Conservation (phyloP, 2,329 filamentous ascomycete species). For the Xylariaceae sp. region DNA sequence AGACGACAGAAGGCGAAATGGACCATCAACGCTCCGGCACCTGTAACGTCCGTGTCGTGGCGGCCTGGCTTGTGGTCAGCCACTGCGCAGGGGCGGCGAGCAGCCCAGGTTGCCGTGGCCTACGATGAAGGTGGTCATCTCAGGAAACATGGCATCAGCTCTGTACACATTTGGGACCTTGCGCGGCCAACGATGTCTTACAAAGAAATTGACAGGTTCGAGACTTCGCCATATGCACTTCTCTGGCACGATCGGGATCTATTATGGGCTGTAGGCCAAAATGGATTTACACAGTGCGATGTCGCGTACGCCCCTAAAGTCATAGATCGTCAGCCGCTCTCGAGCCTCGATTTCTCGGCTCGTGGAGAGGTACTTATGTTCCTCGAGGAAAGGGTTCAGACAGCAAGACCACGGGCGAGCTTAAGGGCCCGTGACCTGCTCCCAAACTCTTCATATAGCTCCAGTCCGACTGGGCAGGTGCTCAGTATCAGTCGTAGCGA, state of each 20-base stretch:
- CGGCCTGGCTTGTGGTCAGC: slow-evolving; percentile 70
- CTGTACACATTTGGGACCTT: slow-evolving; percentile 72
- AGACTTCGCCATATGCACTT: slow-evolving; percentile 61
- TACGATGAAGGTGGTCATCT: slow-evolving; percentile 63
- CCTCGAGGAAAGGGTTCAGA: slow-evolving; percentile 61
- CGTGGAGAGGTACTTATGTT: slow-evolving; percentile 66
- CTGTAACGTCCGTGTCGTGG: slow-evolving; percentile 66
- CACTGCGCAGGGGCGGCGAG: slow-evolving; percentile 62
- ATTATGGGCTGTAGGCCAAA: slow-evolving; percentile 68
- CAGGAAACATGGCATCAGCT: slow-evolving; percentile 60
- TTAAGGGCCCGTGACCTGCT: slow-evolving; percentile 32
- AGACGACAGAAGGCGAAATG: slow-evolving; percentile 69
- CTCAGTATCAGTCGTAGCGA: slow-evolving; percentile 66
- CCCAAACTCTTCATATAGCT: slow-evolving; percentile 52
- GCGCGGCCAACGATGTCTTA: slow-evolving; percentile 70
- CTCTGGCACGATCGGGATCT: slow-evolving; percentile 70
- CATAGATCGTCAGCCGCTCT: slow-evolving; percentile 67
- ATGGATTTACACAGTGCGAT: slow-evolving; percentile 71
- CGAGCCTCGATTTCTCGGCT: slow-evolving; percentile 65
- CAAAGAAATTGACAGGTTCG: slow-evolving; percentile 68
- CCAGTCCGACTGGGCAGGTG: slow-evolving; percentile 56
- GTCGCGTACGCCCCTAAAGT: slow-evolving; percentile 67
- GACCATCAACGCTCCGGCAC: slow-evolving; percentile 65
- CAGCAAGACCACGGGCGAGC: slow-evolving; percentile 48
- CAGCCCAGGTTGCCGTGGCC: slow-evolving; percentile 66